Evolutionary conservation across 139 green algal species (phyloP).

Genomic region (Gonium pectorale): DNA sequence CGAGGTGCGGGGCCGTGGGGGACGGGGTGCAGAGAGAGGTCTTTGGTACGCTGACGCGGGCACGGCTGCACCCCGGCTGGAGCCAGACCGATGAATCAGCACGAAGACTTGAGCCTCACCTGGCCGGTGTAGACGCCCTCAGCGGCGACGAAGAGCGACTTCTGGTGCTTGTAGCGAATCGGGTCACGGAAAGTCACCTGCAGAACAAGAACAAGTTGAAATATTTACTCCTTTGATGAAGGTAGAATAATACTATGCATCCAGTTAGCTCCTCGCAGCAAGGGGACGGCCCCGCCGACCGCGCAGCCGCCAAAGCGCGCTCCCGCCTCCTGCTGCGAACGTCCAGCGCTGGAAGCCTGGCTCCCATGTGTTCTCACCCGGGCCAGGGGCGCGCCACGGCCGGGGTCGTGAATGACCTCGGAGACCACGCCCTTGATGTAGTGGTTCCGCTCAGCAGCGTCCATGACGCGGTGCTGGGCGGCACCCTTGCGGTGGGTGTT

Average conservation of each 20-base stretch:
- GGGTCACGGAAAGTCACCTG: slow-evolving; percentile 96
- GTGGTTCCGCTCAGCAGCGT: slow-evolving; percentile 90
- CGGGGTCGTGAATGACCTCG: slow-evolving; percentile 98
- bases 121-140: slow-evolving; percentile 98
- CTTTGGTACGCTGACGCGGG: too few species aligned
- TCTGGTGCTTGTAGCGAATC: slow-evolving; percentile 93
- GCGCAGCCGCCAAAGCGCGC: slow-evolving; percentile 40
- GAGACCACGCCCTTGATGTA: slow-evolving; percentile 97
- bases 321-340: neutral
- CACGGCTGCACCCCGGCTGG: too few species aligned
- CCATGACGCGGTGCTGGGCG: slow-evolving; percentile 90
- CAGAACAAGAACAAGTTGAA: neutral
- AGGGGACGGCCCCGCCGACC: neutral
- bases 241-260: neutral
- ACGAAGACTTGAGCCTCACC: too few species aligned
- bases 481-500: slow-evolving; percentile 96
- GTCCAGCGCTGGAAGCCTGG: neutral
- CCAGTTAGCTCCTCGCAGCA: too few species aligned
- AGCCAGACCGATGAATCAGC: too few species aligned
- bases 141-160: slow-evolving; percentile 96
- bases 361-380: slow-evolving; percentile 79
- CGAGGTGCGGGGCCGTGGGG: neutral
- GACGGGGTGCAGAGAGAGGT: too few species aligned
- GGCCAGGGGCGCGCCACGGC: slow-evolving; percentile 95
- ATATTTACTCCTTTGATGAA: too few species aligned